Evolutionary conservation across 441 rosid species (phyloP).

Genomic region (Erysimum pusillum): DNA sequence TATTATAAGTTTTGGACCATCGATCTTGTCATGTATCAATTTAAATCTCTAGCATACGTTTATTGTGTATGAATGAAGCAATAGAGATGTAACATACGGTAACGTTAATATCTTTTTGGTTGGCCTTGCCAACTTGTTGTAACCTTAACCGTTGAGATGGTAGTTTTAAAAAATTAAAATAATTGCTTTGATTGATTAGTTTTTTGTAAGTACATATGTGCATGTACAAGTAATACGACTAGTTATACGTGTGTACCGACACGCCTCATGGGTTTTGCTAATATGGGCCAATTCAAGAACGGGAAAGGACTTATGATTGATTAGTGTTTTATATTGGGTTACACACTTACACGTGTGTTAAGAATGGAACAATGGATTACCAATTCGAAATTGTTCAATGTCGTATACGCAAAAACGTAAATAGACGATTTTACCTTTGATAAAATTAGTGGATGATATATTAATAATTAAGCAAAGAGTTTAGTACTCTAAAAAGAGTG

Average conservation of each 20-base stretch:
- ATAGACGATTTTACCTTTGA: neutral
- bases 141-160: neutral
- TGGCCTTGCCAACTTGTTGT: neutral
- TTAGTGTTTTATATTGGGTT: no score
- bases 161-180: neutral
- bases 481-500: neutral
- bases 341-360: neutral
- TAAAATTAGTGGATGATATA: neutral
- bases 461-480: neutral
- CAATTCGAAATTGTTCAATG: neutral
- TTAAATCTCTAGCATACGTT: neutral
- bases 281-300: no score
- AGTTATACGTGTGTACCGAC: no score
- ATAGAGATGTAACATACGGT: neutral
- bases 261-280: no score
- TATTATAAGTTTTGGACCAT: neutral
- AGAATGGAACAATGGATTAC: neutral
- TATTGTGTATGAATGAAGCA: neutral
- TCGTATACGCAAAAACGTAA: neutral
- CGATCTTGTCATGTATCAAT: slow-evolving; percentile 24
- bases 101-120: neutral
- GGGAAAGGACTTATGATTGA: no score
- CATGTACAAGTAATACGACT: no score
- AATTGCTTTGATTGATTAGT: neutral
- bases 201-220: no score